phyloP scores from a whole-genome alignment of 2,329 filamentous ascomycete genomes.

The Cercospora janseana region DNA sequence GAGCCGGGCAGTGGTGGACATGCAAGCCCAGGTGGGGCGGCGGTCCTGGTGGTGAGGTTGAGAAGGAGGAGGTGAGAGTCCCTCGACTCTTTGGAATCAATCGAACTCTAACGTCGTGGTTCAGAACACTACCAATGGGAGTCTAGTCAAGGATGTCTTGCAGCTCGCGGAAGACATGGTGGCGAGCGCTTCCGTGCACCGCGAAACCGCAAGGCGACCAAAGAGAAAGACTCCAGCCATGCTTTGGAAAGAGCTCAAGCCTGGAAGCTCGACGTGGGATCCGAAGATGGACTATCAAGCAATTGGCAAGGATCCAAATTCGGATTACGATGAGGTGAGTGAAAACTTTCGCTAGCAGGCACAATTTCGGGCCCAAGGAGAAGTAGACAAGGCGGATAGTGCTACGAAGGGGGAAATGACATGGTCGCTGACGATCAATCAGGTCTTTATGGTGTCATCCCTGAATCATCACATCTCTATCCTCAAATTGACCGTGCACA shows the following conservation, averaged over 20 bases:
- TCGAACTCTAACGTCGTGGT: conserved; percentile 1
- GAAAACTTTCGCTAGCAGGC: too few species aligned
- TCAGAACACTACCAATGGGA: conserved; percentile 40
- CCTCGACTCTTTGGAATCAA: conserved; percentile 8
- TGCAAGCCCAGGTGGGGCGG: conserved; percentile 57
- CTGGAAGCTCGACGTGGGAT: conserved; percentile 55
- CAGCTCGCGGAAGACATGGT: conserved; percentile 22
- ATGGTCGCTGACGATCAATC: not conserved
- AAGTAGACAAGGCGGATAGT: too few species aligned
- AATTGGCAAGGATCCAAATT: conserved; percentile 51
- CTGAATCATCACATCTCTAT: conserved; percentile 63
- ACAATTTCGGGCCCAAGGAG: too few species aligned
- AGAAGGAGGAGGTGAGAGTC: conserved; percentile 19
- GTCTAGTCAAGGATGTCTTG: conserved; percentile 27
- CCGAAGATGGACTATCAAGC: conserved; percentile 55
- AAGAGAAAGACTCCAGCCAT: conserved; percentile 47
- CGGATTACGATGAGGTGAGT: conserved; percentile 49
- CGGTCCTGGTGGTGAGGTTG: conserved; percentile 47
- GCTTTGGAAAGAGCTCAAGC: conserved; percentile 54
- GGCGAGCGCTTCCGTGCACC: conserved; percentile 8
- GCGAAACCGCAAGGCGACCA: conserved; percentile 16
- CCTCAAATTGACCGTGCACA: conserved; percentile 57
- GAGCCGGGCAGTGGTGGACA: conserved; percentile 62
- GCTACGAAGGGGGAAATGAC: too few species aligned
- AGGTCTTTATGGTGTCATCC: conserved; percentile 62